These are phyloP conservation scores for Pistacia integerrima DNA, from an alignment of 345 rosid genomes.

Conservation along the genomic window DNA sequence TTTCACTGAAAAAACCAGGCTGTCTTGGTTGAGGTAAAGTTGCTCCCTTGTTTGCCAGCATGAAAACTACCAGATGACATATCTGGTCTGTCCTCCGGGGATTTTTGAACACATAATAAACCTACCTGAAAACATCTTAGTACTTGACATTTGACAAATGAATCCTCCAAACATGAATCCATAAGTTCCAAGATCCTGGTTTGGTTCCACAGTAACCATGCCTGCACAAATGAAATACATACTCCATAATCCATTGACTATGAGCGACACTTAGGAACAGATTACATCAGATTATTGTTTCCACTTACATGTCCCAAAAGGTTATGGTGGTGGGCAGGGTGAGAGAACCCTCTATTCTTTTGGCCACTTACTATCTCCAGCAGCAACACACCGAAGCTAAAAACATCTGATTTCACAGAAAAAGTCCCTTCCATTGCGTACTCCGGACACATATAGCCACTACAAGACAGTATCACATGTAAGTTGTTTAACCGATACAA, in stretches of 20 bases:
- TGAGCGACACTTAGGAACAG: background rate
- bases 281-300: background rate
- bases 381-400: conserved; percentile 12
- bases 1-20: conserved; percentile 16
- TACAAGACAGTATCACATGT: background rate
- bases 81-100: background rate
- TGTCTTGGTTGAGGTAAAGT: conserved; percentile 6
- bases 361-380: conserved; percentile 12
- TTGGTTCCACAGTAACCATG: conserved; percentile 17
- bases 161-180: background rate
- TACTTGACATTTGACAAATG: background rate
- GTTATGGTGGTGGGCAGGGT: conserved; percentile 15
- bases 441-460: conserved; percentile 21
- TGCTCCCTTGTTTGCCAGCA: background rate
- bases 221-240: background rate
- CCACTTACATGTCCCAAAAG: conserved; percentile 18
- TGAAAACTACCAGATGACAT: conserved; percentile 14
- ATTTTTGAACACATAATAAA: conserved; percentile 9
- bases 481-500: background rate
- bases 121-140: conserved; percentile 2
- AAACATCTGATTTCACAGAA: background rate
- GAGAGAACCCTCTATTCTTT: conserved; percentile 1
- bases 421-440: background rate
- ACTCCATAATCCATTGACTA: background rate
- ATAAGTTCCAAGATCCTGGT: conserved; percentile 8